Evolutionary conservation across 352 stramenopile genomes (phyloP), one percentile per base, ranked within the genome.

Genomic region (Aphanomyces euteiches): DNA sequence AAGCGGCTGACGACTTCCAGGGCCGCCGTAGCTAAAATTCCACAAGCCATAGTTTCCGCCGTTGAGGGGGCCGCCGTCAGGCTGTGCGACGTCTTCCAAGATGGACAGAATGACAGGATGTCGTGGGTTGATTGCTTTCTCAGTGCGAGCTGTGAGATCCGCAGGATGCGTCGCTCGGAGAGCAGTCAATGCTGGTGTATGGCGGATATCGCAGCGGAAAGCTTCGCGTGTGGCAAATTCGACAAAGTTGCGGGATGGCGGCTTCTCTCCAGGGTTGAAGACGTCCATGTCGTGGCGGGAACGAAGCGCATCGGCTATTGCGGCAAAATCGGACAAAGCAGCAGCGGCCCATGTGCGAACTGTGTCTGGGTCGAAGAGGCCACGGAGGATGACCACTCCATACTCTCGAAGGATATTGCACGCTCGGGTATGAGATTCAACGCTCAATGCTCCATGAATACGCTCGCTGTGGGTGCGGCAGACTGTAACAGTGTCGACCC

Each of bases 241-340:
- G 19, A 67, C 59, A 67, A 67, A 67, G 59, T 67, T 67, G 59
- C 43, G 59, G 3, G 17, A 38, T 8, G 59, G 59, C 40, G 59
- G 59, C 43, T 67, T 67, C 59, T 67, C 59, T 28, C 59, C 59
- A n/a, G 59, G 59, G 39, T 67, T 67, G 59, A 67, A 67, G 17
- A 67, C 59, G 59, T 67, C 59, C 59, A 67, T 67, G 59, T 67
- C 59, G 43, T 67, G 59, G 39, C 19, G 10, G 15, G 4, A 19
- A 5, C n/a, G 15, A 7, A 67, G 41, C 2, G 7, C 21, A 13
- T 40, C 15, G 1, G 59, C 59, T 41, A 67, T 40, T 3, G 38
- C 7, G 39, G 59, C 59, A 67, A 67, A 67, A 36, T 67, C 59
- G 10, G 7, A 19, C 17, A 67, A 34, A 21, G 59, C 59, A 4